These are phyloP conservation scores for Boletus edulis DNA, from an alignment of 768 basidiomycete genomes.

Conservation along the genomic window DNA sequence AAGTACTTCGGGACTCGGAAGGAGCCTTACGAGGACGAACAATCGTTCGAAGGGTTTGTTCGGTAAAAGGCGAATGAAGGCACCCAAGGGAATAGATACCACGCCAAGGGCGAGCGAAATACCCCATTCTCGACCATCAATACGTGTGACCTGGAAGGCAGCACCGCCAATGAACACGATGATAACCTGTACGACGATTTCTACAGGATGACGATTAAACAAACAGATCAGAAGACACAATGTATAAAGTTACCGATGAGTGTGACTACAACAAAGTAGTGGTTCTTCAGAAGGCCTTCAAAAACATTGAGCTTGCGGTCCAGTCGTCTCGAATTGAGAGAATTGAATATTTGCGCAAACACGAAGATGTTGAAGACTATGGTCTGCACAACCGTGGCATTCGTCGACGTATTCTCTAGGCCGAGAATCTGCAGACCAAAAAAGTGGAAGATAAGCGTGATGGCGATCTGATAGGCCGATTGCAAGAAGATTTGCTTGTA, in stretches of 20 bases:
- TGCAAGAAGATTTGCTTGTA: constrained; percentile 95
- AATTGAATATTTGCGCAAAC: constrained; percentile 96
- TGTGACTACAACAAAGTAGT: constrained; percentile 83
- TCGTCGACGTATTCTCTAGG: constrained; percentile 34
- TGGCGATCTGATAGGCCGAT: constrained; percentile 77
- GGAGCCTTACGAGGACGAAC: constrained; percentile 53
- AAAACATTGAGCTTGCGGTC: constrained; percentile 89
- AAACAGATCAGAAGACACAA: neutral
- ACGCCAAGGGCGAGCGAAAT: constrained; percentile 86
- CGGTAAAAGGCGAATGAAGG: constrained; percentile 75
- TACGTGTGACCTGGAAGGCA: constrained; percentile 83
- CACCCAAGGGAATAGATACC: constrained; percentile 86
- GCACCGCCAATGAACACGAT: constrained; percentile 91
- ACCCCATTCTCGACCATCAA: constrained; percentile 88
- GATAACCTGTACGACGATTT: constrained; percentile 81
- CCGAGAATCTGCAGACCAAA: constrained; percentile 71
- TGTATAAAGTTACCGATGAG: constrained; percentile 61
- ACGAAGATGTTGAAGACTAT: constrained; percentile 98
- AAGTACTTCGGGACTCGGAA: constrained; percentile 59
- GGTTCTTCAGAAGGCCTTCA: constrained; percentile 74
- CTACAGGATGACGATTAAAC: constrained; percentile 38
- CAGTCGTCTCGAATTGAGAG: constrained; percentile 85
- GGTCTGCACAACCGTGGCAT: constrained; percentile 62
- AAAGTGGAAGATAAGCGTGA: constrained; percentile 91
- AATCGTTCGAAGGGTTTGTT: constrained; percentile 72